phyloP scores from a whole-genome alignment of 2,329 filamentous ascomycete species.

The Curvularia lunata region DNA sequence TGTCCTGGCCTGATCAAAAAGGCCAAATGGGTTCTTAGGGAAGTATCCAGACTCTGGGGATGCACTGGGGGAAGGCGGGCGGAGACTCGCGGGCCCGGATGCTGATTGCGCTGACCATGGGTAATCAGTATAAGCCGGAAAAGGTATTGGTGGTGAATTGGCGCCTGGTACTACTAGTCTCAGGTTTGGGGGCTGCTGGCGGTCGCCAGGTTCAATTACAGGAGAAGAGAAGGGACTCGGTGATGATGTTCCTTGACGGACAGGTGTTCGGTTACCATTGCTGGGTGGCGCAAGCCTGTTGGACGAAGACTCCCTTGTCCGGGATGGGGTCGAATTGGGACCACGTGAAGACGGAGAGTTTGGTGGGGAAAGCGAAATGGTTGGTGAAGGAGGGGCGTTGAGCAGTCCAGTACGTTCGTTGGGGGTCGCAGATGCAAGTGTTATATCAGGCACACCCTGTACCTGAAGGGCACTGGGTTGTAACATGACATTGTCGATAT shows the following conservation, averaged over 20 bases:
- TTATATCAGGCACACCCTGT: slow-evolving; percentile 40
- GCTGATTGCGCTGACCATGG: slow-evolving; percentile 50
- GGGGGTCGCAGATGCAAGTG: slow-evolving; percentile 45
- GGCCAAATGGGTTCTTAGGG: slow-evolving; percentile 52
- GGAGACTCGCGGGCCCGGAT: slow-evolving; percentile 62
- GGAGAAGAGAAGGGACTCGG: slow-evolving; percentile 40
- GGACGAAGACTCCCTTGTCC: slow-evolving; percentile 27
- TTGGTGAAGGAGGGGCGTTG: slow-evolving; percentile 46
- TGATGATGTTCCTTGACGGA: slow-evolving; percentile 27
- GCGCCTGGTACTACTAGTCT: slow-evolving; percentile 52
- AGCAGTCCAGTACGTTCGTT: slow-evolving; percentile 29
- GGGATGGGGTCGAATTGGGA: slow-evolving; percentile 36
- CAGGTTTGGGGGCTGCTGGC: slow-evolving; percentile 44
- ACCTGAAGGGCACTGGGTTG: slow-evolving; percentile 48
- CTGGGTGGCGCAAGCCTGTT: slow-evolving; percentile 50
- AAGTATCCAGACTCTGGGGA: slow-evolving; percentile 57
- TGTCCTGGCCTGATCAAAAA: slow-evolving; percentile 49
- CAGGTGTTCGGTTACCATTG: slow-evolving; percentile 31
- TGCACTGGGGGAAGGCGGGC: slow-evolving; percentile 60
- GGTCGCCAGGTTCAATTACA: slow-evolving; percentile 27
- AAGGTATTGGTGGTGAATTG: slow-evolving; percentile 63
- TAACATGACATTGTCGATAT: slow-evolving; percentile 56
- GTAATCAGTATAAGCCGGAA: slow-evolving; percentile 70
- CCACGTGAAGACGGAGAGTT: slow-evolving; percentile 39
- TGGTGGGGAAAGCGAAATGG: slow-evolving; percentile 50